Conservation (phyloP, 148 eudicot species). For the Persicaria tinctoria region DNA sequence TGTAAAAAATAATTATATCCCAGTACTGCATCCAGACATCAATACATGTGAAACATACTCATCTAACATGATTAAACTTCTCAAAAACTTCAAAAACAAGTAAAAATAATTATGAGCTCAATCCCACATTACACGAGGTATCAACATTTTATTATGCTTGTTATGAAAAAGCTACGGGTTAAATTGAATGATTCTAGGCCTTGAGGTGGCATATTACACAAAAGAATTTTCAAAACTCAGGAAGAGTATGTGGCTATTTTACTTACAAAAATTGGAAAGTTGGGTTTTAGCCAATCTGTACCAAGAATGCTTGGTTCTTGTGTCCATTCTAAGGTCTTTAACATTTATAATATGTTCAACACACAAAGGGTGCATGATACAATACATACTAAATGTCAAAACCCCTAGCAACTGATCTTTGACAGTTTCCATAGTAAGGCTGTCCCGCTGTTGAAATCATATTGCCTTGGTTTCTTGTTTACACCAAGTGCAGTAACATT, state of each 20-base stretch:
- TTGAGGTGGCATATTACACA: neutral
- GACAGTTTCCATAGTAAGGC: neutral
- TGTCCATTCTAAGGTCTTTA: neutral
- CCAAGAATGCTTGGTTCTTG: neutral
- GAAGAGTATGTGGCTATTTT: constrained; percentile 2
- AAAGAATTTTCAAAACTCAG: neutral
- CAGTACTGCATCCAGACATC: neutral
- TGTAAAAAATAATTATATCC: neutral
- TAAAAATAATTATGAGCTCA: neutral
- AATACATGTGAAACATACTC: constrained; percentile 1
- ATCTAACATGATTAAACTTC: neutral
- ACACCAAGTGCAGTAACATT: neutral
- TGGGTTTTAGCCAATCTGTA: neutral
- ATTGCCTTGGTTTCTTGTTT: neutral
- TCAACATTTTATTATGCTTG: constrained; percentile 6
- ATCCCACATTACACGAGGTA: neutral
- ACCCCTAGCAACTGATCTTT: neutral
- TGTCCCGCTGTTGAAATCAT: neutral
- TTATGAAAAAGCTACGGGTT: neutral
- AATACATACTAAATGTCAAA: neutral
- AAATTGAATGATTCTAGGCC: neutral
- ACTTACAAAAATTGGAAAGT: neutral
- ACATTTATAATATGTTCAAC: neutral
- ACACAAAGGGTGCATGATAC: neutral
- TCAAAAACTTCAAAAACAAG: neutral